Evolutionary conservation across 2,329 filamentous ascomycete species (phyloP), one percentile per base, ranked within the genome.

Genomic region (Macrophomina tecta): DNA sequence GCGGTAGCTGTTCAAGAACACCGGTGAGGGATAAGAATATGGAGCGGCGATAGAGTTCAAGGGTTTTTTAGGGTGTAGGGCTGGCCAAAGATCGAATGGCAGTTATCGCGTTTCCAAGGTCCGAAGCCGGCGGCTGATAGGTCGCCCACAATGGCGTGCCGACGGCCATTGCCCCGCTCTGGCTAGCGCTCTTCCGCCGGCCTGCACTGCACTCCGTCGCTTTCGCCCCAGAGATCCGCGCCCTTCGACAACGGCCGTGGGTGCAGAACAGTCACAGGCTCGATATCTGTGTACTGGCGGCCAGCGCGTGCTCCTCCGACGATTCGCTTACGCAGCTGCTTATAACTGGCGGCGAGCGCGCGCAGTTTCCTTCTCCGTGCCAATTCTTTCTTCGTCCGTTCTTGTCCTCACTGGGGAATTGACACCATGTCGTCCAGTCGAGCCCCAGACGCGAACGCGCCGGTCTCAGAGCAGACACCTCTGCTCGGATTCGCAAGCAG

Each of bases 41-140:
- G 56, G 28, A 48, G 18, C 30, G 28, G 49, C 49, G 49, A 36
- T 36, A 38, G 46, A 23, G 58, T 38, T 16, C 40, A 48, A 45
- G 42, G 45, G 23, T 45, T n/a, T 55, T 55, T 60, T 63, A 12
- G 23, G 23, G 23, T 1, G 34, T 63, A 63, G 48, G 61, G 61
- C 61, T 53, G 34, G 40, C 6, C 28, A n/a, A n/a, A 46, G 40
- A 34, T 38, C 55, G 32, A 61, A 48, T 61, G 56, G 56, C 40
- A 61, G 56, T 61, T 61, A 61, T 61, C 56, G 56, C 18, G 28
- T 49, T 49, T 38, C 36, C 3, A 9, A 16, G 34, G 42, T 42
- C 61, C 61, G 61, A 64, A 64, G 61, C 61, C 61, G 61, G 61
- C 61, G 46, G 23, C 34, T 64, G 61, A 62, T 62, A 62, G 58